Percentiles rank a stretch among this genome's conserved stretches.
Conservation (phyloP, 768 basidiomycete species). For the Boletus reticulatus region DNA sequence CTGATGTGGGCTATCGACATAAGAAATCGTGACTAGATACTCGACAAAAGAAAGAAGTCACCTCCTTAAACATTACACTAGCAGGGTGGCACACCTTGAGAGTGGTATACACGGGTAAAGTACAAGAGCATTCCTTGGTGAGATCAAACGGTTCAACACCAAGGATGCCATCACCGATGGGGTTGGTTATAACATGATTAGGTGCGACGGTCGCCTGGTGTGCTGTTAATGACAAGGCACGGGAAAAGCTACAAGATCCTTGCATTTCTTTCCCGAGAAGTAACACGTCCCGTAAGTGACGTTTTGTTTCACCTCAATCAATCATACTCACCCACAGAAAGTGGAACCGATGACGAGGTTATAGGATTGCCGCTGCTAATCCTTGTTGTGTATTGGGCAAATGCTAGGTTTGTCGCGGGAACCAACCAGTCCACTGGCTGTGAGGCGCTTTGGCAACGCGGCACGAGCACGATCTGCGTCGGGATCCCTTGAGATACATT, state of each 20-base stretch:
- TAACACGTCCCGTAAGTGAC: slow-evolving; percentile 6
- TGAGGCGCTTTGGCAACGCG: not conserved
- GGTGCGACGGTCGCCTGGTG: slow-evolving; percentile 22
- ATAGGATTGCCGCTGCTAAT: slow-evolving; percentile 29
- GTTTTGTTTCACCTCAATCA: not conserved
- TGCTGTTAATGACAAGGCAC: not conserved
- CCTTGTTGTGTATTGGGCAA: slow-evolving; percentile 16
- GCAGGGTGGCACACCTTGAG: too few species aligned
- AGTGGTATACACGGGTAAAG: too few species aligned
- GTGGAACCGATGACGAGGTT: slow-evolving; percentile 29
- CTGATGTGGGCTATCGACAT: too few species aligned
- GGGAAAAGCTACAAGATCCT: not conserved
- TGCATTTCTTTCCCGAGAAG: slow-evolving; percentile 36
- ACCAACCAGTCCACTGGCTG: slow-evolving; percentile 2
- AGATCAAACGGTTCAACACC: slow-evolving; percentile 25
- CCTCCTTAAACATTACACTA: too few species aligned
- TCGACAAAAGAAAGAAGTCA: too few species aligned
- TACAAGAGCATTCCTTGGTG: slow-evolving; percentile 5
- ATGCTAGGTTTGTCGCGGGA: slow-evolving; percentile 12
- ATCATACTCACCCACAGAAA: slow-evolving; percentile 18
- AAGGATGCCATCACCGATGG: slow-evolving; percentile 28
- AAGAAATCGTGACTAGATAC: too few species aligned
- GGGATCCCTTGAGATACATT: slow-evolving; percentile 14
- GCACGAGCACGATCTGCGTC: slow-evolving; percentile 18
- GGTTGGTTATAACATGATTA: slow-evolving; percentile 21